Percentiles rank a stretch among this genome's conserved stretches.
Conservation (phyloP, 2,329 filamentous ascomycete genomes). For the Verruconis gallopava region DNA sequence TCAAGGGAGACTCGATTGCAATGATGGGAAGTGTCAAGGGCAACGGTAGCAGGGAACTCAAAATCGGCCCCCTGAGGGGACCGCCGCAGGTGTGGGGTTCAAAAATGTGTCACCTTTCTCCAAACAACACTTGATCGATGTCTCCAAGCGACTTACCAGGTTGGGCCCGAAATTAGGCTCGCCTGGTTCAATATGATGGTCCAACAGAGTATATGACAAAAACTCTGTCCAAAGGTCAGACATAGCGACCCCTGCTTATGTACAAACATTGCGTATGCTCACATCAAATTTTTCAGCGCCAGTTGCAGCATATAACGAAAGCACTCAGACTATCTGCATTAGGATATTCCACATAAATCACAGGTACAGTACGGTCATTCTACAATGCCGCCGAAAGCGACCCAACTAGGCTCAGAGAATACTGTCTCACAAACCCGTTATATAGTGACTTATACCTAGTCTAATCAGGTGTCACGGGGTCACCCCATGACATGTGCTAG, state of each 20-base stretch:
- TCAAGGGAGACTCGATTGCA: too few species aligned
- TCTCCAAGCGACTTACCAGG: constrained; percentile 3
- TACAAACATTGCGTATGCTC: constrained; percentile 3
- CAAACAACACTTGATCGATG: constrained; percentile 4
- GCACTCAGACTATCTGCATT: constrained; percentile 2
- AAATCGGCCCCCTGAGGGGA: too few species aligned
- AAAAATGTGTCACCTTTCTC: background rate
- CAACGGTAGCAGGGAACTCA: background rate
- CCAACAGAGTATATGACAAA: constrained; percentile 2
- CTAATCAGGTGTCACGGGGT: background rate
- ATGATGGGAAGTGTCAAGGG: too few species aligned
- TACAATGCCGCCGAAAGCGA: constrained; percentile 4
- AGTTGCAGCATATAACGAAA: constrained; percentile 4
- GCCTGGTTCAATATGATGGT: background rate
- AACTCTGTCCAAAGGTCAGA: constrained; percentile 4
- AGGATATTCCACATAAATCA: background rate
- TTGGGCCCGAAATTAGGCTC: constrained; percentile 5
- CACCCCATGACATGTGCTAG: too few species aligned
- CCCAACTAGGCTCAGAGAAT: constrained; percentile 1
- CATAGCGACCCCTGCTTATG: constrained; percentile 2
- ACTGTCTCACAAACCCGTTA: constrained; percentile 6
- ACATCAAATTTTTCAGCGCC: constrained; percentile 3
- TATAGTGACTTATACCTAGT: constrained; percentile 2
- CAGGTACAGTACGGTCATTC: constrained; percentile 2
- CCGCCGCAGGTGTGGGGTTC: background rate